Evolutionary conservation across 768 basidiomycete genomes (phyloP).

Genomic region (Mycena vitilis): DNA sequence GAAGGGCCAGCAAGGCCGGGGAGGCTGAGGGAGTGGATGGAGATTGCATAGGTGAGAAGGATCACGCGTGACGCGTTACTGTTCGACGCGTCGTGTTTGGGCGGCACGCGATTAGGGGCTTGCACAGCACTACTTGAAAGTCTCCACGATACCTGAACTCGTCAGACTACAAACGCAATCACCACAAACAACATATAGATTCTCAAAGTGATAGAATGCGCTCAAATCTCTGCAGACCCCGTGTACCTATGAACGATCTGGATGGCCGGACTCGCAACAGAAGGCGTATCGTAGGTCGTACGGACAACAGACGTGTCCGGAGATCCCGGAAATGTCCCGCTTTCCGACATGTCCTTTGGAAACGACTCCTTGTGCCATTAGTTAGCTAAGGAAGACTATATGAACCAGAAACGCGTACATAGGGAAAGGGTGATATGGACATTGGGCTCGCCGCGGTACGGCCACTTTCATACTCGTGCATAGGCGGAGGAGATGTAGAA

Average conservation of each 20-base stretch:
- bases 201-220: too few relatives aligned
- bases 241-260: constrained; percentile 43
- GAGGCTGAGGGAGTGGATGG: constrained; percentile 29
- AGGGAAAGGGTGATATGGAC: constrained; percentile 30
- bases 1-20: constrained; percentile 45
- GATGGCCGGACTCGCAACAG: constrained; percentile 41
- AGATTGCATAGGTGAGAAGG: constrained; percentile 26
- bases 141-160: too few relatives aligned
- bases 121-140: neutral
- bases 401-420: constrained; percentile 17
- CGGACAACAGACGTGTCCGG: constrained; percentile 34
- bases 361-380: constrained; percentile 18
- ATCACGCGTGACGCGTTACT: too few relatives aligned
- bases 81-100: neutral
- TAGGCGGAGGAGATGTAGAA: constrained; percentile 21
- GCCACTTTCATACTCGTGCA: constrained; percentile 12
- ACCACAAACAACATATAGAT: too few relatives aligned
- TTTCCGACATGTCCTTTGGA: constrained; percentile 23
- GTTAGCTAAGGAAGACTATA: neutral
- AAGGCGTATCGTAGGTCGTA: constrained; percentile 36
- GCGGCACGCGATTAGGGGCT: constrained; percentile 24
- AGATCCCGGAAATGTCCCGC: constrained; percentile 34
- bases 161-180: too few relatives aligned
- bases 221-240: constrained; percentile 47
- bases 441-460: constrained; percentile 5